Percentiles rank a stretch among this genome's conserved stretches.
phyloP scores from a whole-genome alignment of 2,329 filamentous ascomycete species.

The Colletotrichum musicola region DNA sequence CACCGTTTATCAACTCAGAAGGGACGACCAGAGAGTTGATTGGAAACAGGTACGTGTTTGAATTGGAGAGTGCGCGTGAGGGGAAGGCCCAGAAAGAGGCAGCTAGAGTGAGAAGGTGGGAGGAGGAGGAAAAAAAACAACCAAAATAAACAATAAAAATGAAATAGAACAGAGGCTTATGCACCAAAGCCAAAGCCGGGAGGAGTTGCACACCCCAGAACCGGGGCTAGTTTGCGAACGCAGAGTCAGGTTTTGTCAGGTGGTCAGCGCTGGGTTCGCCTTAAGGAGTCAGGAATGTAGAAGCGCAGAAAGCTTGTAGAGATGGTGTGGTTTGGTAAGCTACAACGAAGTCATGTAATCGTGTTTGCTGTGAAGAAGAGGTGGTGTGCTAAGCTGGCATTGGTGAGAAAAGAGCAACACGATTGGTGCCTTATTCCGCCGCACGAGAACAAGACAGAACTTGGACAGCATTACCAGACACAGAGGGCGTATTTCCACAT shows the following conservation, averaged over 20 bases:
- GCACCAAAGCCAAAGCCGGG: slow-evolving; percentile 34
- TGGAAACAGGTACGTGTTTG: slow-evolving; percentile 4
- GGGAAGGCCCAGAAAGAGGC: not conserved
- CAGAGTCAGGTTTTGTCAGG: slow-evolving; percentile 39
- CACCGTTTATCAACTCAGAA: slow-evolving; percentile 11
- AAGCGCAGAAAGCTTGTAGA: slow-evolving; percentile 32
- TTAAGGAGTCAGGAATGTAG: slow-evolving; percentile 27
- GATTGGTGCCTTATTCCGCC: not conserved
- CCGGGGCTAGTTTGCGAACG: slow-evolving; percentile 39
- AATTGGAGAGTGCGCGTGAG: slow-evolving; percentile 10
- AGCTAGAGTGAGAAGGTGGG: not conserved
- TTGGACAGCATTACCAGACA: not conserved
- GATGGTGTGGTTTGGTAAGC: slow-evolving; percentile 20
- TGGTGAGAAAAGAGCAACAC: no score
- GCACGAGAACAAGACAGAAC: slow-evolving; percentile 11
- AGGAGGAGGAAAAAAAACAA: not conserved
- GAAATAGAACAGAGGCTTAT: slow-evolving; percentile 35
- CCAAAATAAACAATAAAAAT: not conserved
- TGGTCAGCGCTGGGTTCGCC: slow-evolving; percentile 36
- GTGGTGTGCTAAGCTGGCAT: not conserved
- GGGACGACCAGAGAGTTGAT: slow-evolving; percentile 3
- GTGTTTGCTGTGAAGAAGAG: not conserved
- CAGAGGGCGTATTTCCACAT: not conserved
- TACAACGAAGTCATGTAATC: not conserved
- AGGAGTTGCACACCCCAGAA: slow-evolving; percentile 27